Conservation (phyloP, 2,329 filamentous ascomycete species). For the Beauveria asiatica region DNA sequence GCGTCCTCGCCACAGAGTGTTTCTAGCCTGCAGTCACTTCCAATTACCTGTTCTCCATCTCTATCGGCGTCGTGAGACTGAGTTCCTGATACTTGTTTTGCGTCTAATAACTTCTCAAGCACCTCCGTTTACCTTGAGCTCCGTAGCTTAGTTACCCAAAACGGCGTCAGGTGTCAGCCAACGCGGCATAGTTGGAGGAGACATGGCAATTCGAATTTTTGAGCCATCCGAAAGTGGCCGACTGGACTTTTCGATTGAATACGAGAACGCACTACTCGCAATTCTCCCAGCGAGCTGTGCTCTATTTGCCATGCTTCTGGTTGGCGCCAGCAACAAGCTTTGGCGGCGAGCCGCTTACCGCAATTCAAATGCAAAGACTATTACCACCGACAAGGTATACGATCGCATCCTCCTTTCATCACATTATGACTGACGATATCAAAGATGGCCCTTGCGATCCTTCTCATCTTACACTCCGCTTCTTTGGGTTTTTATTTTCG, state of each 20-base stretch:
- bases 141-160: neutral
- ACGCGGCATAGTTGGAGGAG: neutral
- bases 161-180: neutral
- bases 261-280: neutral
- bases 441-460: neutral
- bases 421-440: neutral
- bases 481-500: neutral
- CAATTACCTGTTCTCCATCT: too few relatives aligned
- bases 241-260: neutral
- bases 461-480: neutral
- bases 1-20: too few relatives aligned
- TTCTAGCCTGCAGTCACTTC: too few relatives aligned
- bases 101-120: too few relatives aligned
- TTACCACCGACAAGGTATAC: neutral
- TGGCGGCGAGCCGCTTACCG: neutral
- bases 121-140: too few relatives aligned
- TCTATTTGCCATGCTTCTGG: neutral
- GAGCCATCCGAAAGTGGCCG: neutral
- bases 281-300: neutral
- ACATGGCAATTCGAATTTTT: neutral
- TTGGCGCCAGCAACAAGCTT: neutral
- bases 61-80: too few relatives aligned
- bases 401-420: neutral
- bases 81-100: too few relatives aligned
- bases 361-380: neutral